These are phyloP conservation scores for Moricandia moricandioides DNA, from an alignment of 345 rosid genomes.

Conservation along the genomic window DNA sequence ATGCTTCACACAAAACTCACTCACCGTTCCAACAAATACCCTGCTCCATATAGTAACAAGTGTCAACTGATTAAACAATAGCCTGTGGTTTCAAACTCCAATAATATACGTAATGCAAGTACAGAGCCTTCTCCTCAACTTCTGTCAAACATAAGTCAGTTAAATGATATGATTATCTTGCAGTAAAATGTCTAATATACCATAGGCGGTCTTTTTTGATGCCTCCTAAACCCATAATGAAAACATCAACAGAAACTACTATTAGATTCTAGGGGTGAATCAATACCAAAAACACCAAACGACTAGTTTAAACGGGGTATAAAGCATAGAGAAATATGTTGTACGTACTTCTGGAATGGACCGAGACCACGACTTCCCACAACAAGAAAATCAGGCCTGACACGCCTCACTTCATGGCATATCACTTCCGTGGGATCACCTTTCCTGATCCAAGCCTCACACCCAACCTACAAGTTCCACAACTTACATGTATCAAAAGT, in stretches of 20 bases:
- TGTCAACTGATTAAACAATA: not conserved
- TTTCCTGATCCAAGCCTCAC: constrained; percentile 85
- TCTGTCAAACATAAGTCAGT: not conserved
- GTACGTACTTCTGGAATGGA: constrained; percentile 79
- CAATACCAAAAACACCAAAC: not conserved
- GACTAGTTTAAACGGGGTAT: not conserved
- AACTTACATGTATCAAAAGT: not conserved
- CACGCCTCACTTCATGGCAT: constrained; percentile 82
- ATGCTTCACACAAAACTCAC: constrained; percentile 94
- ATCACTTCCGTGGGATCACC: constrained; percentile 89
- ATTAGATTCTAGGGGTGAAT: not conserved
- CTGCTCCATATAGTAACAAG: constrained; percentile 41
- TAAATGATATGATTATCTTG: not conserved
- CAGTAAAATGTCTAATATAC: not conserved
- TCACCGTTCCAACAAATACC: constrained; percentile 94
- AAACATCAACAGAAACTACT: not conserved
- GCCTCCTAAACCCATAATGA: not conserved
- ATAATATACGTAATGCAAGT: not conserved
- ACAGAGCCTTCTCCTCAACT: not conserved
- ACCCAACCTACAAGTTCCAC: constrained; percentile 54
- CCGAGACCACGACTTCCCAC: constrained; percentile 94
- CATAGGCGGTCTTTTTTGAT: not conserved
- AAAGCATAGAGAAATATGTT: constrained; percentile 5
- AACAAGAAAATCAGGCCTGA: constrained; percentile 79
- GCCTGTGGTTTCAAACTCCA: not conserved